A percentile compares a stretch with the other conserved stretches of the same genome.
Conservation (phyloP, 306 rosid genomes). For the Pyrus communis region DNA sequence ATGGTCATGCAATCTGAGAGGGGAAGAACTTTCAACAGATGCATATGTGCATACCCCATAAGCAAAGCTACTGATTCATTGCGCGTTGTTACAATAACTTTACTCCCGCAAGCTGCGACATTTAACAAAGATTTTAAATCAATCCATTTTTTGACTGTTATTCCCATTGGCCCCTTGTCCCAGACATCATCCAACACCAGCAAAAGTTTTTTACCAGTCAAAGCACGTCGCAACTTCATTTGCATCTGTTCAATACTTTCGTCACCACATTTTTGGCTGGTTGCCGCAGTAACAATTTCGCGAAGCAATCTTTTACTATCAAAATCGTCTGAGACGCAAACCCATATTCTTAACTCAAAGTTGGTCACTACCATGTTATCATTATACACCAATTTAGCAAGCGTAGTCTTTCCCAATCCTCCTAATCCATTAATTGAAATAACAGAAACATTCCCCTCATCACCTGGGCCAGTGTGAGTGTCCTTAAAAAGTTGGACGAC, state of each 20-base stretch:
- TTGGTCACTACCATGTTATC: not conserved
- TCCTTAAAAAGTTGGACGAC: not conserved
- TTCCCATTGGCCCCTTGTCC: not conserved
- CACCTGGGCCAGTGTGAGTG: not conserved
- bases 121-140: not conserved
- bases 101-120: constrained; percentile 3
- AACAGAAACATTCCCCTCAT: not conserved
- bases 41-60: not conserved
- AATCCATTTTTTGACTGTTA: not conserved
- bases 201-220: constrained; percentile 17
- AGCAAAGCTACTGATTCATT: not conserved
- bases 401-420: not conserved
- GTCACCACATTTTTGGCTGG: not conserved
- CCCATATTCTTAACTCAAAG: not conserved
- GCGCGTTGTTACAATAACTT: constrained; percentile 13
- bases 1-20: not conserved
- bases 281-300: not conserved
- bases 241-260: not conserved
- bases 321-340: not conserved
- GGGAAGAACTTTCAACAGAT: not conserved
- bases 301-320: not conserved
- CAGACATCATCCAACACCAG: constrained; percentile 24
- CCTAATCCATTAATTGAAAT: not conserved
- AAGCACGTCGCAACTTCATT: not conserved
- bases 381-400: constrained; percentile 1